phyloP scores from a whole-genome alignment of 169 alveolate species.

The Eimeria acervulina region DNA sequence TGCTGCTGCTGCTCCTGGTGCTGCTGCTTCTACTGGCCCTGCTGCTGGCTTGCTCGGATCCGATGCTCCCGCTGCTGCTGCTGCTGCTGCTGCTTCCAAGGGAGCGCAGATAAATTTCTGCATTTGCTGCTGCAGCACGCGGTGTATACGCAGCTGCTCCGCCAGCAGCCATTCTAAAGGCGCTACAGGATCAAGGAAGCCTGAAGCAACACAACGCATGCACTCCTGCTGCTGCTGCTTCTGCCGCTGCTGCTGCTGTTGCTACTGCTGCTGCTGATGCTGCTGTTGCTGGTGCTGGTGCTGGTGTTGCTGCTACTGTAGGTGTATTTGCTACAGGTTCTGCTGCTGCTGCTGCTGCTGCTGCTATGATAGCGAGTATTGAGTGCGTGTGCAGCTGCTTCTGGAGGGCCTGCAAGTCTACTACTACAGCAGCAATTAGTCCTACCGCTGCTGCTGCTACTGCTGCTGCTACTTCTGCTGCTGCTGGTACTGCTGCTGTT shows the following conservation, averaged over 20 bases:
- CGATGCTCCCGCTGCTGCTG: neutral
- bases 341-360: conserved; percentile 6
- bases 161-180: conserved; percentile 68
- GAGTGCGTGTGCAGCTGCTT: neutral
- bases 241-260: conserved; percentile 35
- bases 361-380: neutral
- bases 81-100: neutral
- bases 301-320: conserved; percentile 22
- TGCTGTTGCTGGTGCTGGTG: neutral
- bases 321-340: neutral
- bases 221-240: conserved; percentile 31
- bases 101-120: conserved; percentile 37
- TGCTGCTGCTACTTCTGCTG: conserved; percentile 1
- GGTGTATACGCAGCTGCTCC: conserved; percentile 73
- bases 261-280: conserved; percentile 1
- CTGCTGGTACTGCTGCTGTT: neutral
- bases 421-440: neutral
- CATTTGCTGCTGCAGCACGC: conserved; percentile 73
- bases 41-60: neutral
- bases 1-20: neutral
- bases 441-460: neutral
- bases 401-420: neutral
- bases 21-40: neutral
- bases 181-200: conserved; percentile 25
- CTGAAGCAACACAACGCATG: neutral